phyloP scores from a whole-genome alignment of 306 rosid species.

The Quercus dentata region DNA sequence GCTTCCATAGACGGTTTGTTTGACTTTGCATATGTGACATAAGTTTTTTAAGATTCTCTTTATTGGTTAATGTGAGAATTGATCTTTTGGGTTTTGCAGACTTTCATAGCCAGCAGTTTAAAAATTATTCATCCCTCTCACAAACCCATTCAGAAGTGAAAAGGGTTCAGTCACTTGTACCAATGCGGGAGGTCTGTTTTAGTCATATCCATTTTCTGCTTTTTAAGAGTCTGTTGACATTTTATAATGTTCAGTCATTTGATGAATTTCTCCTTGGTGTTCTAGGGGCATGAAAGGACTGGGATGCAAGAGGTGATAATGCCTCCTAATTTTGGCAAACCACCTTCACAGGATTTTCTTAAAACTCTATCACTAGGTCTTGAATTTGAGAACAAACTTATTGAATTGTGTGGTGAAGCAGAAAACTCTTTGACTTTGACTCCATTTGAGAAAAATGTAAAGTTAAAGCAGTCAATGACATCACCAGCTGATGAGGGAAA shows the following conservation, averaged over 20 bases:
- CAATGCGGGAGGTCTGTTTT: conserved; percentile 19
- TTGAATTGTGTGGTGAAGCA: conserved; percentile 42
- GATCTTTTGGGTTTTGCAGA: conserved; percentile 47
- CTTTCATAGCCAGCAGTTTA: conserved; percentile 68
- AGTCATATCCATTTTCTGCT: conserved; percentile 17
- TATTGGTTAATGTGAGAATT: conserved; percentile 2
- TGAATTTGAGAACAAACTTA: conserved; percentile 45
- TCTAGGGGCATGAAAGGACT: conserved; percentile 67
- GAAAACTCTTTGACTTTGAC: conserved; percentile 24
- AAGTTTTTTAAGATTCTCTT: not conserved
- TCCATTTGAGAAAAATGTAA: conserved; percentile 31
- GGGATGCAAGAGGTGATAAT: conserved; percentile 48
- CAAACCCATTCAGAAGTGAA: conserved; percentile 31
- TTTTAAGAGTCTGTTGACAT: conserved; percentile 2
- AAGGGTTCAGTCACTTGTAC: too few species aligned
- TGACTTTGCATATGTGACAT: conserved; percentile 8
- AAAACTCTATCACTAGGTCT: conserved; percentile 54
- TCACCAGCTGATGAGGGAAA: conserved; percentile 24
- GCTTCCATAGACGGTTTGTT: conserved; percentile 72
- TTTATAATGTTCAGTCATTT: conserved; percentile 11
- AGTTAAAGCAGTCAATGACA: conserved; percentile 28
- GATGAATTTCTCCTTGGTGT: conserved; percentile 20
- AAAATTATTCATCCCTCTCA: conserved; percentile 79
- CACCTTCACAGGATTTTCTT: conserved; percentile 65
- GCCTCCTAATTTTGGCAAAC: conserved; percentile 63